Percentiles rank a stretch among this genome's conserved stretches.
These are phyloP conservation scores for Termitomyces sp. DNA, from an alignment of 768 basidiomycete genomes.

Conservation along the genomic window DNA sequence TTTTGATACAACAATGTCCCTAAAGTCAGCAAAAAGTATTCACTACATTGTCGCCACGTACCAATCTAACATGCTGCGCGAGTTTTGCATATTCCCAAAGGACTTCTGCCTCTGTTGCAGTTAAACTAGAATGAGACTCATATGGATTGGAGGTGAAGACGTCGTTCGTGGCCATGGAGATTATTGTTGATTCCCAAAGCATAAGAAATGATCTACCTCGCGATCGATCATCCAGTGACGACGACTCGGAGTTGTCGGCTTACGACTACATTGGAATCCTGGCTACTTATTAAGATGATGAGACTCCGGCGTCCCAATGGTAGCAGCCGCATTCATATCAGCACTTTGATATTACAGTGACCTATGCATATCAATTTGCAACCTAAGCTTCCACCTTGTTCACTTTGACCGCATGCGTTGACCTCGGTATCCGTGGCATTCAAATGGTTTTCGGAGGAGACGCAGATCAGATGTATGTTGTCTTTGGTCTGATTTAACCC, in stretches of 20 bases:
- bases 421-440: background rate
- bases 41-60: slow-evolving; percentile 28
- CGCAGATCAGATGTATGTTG: slow-evolving; percentile 11
- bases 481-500: slow-evolving; percentile 1
- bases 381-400: background rate
- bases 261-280: too few relatives aligned
- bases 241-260: background rate
- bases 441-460: background rate
- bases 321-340: too few relatives aligned
- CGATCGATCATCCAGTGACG: background rate
- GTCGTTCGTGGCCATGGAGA: slow-evolving; percentile 23
- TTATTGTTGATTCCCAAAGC: slow-evolving; percentile 14
- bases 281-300: background rate
- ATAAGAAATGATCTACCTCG: background rate
- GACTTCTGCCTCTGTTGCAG: slow-evolving; percentile 67
- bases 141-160: slow-evolving; percentile 67
- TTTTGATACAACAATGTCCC: slow-evolving; percentile 19
- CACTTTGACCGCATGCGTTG: background rate
- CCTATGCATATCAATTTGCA: background rate
- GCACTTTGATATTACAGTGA: too few relatives aligned
- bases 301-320: background rate
- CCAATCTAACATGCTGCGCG: slow-evolving; percentile 72
- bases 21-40: background rate
- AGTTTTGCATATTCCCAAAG: slow-evolving; percentile 94
- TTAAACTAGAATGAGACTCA: slow-evolving; percentile 59